Base-by-base conservation (phyloP, 2,329 filamentous ascomycete genomes). In the Pseudocercospora musae region DNA sequence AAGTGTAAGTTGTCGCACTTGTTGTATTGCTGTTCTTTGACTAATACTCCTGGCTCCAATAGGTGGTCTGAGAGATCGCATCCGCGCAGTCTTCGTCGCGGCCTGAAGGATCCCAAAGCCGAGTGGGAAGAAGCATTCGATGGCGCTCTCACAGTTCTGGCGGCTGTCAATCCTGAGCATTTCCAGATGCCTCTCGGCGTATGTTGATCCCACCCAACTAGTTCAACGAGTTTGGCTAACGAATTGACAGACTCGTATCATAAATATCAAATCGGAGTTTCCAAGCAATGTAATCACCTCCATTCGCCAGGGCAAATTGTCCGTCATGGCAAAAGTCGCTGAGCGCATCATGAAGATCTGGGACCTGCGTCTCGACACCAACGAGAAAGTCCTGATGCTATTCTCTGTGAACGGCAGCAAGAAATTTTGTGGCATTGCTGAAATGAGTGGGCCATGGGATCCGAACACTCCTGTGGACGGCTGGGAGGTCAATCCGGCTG, bases 201-300 rank as follows among this genome's bases (percentile, higher is more conserved):
- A 64, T 64, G 66, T 68, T 15, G 18, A 25, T 29, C 20, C 15
- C 13, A 6, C 15, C 62, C 4, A 10, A 54, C 33, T 25, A 21
- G 6, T 53, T n/a, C 8, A 4, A 33, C 2, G 18, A 11, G 1
- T 31, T 15, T 27, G 33, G 49, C 66, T 72, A 31, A 69, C 27
- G 49, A n/a, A 60, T 40, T 37, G 3, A 23, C 54, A 74, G 72
- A 66, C 68, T 44, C 68, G 68, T 27, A 64, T 73, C 25, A 58
- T 74, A 52, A 72, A 69, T 64, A 70, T 73, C 65, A 74, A 73
- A 62, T 69, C 70, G 6, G 70, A 74, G 25, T 68, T 54, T 20
- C 23, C 60, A 15, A 23, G 62, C 4, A 73, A 73, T 52, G 64
- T 74, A 21, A 56, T 68, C 29, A 57, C 57, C 15, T 65, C 69